Percentiles rank a stretch among this genome's conserved stretches.
phyloP scores from a whole-genome alignment of 2,329 filamentous ascomycete genomes.

The Endothia cerciana region DNA sequence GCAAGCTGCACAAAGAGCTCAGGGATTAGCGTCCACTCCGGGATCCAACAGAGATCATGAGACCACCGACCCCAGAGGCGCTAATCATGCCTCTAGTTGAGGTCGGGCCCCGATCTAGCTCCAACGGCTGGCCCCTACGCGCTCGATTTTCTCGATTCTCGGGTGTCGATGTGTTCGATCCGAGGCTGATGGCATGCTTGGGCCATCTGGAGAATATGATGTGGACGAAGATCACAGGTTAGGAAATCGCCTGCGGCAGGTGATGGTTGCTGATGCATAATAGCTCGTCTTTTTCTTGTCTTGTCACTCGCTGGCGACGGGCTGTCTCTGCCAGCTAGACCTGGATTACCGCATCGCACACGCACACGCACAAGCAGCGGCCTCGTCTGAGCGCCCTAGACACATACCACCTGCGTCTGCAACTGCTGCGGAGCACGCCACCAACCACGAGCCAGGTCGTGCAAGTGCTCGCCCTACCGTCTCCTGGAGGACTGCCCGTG shows the following conservation, averaged over 20 bases:
- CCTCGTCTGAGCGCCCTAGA: slow-evolving; percentile 12
- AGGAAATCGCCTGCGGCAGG: background rate
- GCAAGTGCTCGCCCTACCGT: background rate
- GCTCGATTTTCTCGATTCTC: slow-evolving; percentile 8
- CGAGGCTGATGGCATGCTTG: background rate
- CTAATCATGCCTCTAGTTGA: slow-evolving; percentile 29
- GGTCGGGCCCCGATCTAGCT: slow-evolving; percentile 27
- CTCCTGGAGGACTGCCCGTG: background rate
- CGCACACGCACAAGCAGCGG: background rate
- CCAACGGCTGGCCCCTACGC: slow-evolving; percentile 22
- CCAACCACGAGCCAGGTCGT: slow-evolving; percentile 4
- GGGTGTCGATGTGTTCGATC: slow-evolving; percentile 1
- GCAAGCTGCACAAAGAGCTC: slow-evolving; percentile 25
- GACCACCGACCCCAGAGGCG: slow-evolving; percentile 23
- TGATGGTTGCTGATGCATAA: background rate
- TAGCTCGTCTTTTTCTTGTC: background rate
- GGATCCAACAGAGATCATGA: slow-evolving; percentile 26
- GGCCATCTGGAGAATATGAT: slow-evolving; percentile 1
- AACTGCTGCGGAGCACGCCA: slow-evolving; percentile 6
- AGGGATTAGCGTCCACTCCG: slow-evolving; percentile 27
- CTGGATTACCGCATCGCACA: slow-evolving; percentile 1
- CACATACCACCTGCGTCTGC: slow-evolving; percentile 8
- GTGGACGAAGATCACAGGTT: slow-evolving; percentile 11
- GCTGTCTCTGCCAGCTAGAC: background rate
- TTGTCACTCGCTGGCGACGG: background rate